Conservation (phyloP, 2,329 filamentous ascomycete species). For the Pseudogymnoascus sp. region DNA sequence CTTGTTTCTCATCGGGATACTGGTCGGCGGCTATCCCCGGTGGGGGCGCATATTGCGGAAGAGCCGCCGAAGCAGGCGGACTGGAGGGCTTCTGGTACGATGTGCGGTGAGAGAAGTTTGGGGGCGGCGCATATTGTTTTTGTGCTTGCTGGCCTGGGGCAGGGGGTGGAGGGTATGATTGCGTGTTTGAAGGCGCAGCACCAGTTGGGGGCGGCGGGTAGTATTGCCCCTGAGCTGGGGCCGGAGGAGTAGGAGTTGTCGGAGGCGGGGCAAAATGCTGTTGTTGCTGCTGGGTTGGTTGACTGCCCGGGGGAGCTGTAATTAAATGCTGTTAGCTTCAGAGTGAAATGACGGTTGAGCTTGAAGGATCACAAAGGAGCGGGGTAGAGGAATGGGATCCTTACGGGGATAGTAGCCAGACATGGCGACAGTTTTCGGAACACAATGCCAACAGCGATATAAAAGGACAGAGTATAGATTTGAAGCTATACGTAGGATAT, state of each 20-base stretch:
- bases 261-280: conserved; percentile 22
- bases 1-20: conserved; percentile 3
- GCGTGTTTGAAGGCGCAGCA: conserved; percentile 5
- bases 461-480: conserved; percentile 2
- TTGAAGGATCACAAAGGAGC: conserved; percentile 2
- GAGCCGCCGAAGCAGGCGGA: conserved; percentile 10
- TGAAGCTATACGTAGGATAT: background rate
- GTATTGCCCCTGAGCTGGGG: conserved; percentile 20
- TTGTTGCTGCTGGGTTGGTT: conserved; percentile 19
- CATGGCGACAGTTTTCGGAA: conserved; percentile 22
- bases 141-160: conserved; percentile 11
- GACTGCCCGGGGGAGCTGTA: conserved; percentile 24
- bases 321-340: conserved; percentile 7
- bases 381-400: conserved; percentile 13
- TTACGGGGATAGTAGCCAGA: conserved; percentile 29
- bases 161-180: conserved; percentile 5
- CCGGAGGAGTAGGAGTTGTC: conserved; percentile 24
- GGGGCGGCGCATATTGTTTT: conserved; percentile 17
- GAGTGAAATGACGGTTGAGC: background rate
- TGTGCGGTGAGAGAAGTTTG: conserved; percentile 27
- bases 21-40: background rate
- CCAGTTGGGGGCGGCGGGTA: conserved; percentile 11
- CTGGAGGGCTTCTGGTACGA: conserved; percentile 26
- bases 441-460: conserved; percentile 14
- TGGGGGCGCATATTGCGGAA: background rate